phyloP scores from a whole-genome alignment of 495 filamentous ascomycete genomes.

The Friedmanniomyces simplex region DNA sequence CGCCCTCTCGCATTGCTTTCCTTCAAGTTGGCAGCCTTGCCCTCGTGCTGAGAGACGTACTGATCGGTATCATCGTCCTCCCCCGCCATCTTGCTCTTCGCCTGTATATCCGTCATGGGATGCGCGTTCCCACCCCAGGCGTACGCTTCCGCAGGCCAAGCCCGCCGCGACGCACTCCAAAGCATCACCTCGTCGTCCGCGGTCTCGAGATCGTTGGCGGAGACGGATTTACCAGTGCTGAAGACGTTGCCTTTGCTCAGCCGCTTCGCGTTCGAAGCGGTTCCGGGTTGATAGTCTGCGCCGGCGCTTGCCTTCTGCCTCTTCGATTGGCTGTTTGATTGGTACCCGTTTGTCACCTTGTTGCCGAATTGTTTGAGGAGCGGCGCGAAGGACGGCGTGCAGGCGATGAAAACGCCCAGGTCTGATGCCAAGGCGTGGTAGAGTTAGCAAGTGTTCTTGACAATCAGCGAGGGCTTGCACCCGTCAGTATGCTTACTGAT shows the following conservation, averaged over 20 bases:
- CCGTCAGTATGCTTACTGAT: no score
- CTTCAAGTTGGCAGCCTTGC: not conserved
- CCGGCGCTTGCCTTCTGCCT: not conserved
- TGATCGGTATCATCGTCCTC: not conserved
- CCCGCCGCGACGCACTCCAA: not conserved
- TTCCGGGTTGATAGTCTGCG: not conserved
- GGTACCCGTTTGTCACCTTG: not conserved
- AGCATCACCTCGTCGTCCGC: not conserved
- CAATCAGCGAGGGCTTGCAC: no score
- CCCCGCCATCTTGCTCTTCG: not conserved
- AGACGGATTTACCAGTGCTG: not conserved
- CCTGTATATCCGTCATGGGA: not conserved
- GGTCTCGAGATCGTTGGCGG: not conserved
- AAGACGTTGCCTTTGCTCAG: not conserved
- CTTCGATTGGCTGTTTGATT: not conserved
- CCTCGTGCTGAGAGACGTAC: no score
- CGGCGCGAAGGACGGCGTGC: slow-evolving; percentile 13
- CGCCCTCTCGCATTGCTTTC: not conserved
- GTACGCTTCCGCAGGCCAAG: no score
- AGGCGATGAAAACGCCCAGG: slow-evolving; percentile 16
- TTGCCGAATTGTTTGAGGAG: slow-evolving; percentile 1
- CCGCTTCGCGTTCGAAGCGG: not conserved
- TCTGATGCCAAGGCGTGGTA: no score
- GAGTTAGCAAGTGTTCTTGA: no score
- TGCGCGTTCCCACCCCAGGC: not conserved